These are phyloP conservation scores for Hypoxylon sp. DNA, from an alignment of 2,329 filamentous ascomycete genomes.

Conservation along the genomic window DNA sequence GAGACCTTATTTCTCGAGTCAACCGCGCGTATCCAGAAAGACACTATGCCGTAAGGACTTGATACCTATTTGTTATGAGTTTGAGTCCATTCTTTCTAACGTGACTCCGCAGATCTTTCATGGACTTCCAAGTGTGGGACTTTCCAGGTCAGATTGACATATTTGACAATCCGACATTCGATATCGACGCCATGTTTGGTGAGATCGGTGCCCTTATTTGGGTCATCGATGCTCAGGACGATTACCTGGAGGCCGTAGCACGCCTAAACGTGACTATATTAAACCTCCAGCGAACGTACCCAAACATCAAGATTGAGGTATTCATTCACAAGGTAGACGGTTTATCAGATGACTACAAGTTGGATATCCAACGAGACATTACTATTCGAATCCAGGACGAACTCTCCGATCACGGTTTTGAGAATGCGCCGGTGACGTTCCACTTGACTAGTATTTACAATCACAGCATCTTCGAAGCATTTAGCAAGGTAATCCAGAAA, in stretches of 20 bases:
- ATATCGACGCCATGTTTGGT: slow-evolving; percentile 93
- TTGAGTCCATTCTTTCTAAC: slow-evolving; percentile 41
- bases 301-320: slow-evolving; percentile 96
- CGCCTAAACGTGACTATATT: slow-evolving; percentile 91
- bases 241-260: slow-evolving; percentile 92
- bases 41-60: slow-evolving; percentile 86
- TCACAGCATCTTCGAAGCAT: slow-evolving; percentile 97
- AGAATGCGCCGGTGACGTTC: slow-evolving; percentile 94
- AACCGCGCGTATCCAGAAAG: slow-evolving; percentile 93
- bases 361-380: slow-evolving; percentile 96
- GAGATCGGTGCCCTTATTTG: slow-evolving; percentile 96
- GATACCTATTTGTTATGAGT: background rate
- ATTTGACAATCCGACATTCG: slow-evolving; percentile 89
- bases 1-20: slow-evolving; percentile 97
- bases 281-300: slow-evolving; percentile 88
- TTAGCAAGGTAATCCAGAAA: slow-evolving; percentile 98
- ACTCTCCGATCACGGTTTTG: slow-evolving; percentile 91
- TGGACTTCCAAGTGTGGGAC: slow-evolving; percentile 99
- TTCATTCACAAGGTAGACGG: slow-evolving; percentile 99
- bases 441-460: slow-evolving; percentile 99
- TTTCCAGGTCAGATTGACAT: slow-evolving; percentile 93
- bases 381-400: slow-evolving; percentile 97
- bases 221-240: slow-evolving; percentile 98
- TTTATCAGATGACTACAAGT: slow-evolving; percentile 95
- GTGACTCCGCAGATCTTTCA: slow-evolving; percentile 80